Conservation (phyloP, 2,329 filamentous ascomycete genomes). For the Chaetomium sp. region DNA sequence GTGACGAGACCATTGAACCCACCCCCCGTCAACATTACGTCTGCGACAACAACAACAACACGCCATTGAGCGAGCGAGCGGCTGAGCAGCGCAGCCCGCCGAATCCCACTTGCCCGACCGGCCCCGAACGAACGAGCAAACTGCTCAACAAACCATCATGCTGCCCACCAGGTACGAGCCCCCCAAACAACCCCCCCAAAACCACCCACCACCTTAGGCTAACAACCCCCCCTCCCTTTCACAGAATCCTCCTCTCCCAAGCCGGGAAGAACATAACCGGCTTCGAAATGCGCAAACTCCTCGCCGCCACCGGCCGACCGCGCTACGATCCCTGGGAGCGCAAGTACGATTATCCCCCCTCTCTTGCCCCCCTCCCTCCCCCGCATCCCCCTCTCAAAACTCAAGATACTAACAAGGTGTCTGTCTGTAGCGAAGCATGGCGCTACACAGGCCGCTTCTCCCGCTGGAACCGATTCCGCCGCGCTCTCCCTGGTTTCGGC, state of each 20-base stretch:
- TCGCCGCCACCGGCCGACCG: constrained; percentile 58
- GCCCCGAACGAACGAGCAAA: too few relatives aligned
- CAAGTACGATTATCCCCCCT: constrained; percentile 41
- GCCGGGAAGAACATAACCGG: constrained; percentile 70
- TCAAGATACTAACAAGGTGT: background rate
- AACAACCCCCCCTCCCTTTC: background rate
- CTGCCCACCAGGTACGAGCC: constrained; percentile 25
- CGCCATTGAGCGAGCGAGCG: too few relatives aligned
- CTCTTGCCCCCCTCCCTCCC: background rate
- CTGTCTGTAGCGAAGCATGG: constrained; percentile 73
- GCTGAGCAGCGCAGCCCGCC: too few relatives aligned
- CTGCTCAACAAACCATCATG: constrained; percentile 22
- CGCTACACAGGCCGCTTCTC: constrained; percentile 85
- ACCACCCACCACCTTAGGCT: background rate
- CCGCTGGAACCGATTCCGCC: constrained; percentile 82
- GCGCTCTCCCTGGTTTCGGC: constrained; percentile 81
- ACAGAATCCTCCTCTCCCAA: constrained; percentile 45
- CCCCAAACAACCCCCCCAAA: background rate
- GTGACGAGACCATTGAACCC: constrained; percentile 4
- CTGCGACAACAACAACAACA: too few relatives aligned
- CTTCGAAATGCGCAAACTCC: constrained; percentile 81
- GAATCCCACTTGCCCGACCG: too few relatives aligned
- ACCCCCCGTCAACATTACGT: too few relatives aligned
- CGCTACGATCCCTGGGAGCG: constrained; percentile 62
- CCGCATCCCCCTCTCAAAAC: background rate